Percentiles rank a stretch among this genome's conserved stretches.
phyloP scores from a whole-genome alignment of 1,284 basidiomycete genomes.

The Marasmius tenuissimus region DNA sequence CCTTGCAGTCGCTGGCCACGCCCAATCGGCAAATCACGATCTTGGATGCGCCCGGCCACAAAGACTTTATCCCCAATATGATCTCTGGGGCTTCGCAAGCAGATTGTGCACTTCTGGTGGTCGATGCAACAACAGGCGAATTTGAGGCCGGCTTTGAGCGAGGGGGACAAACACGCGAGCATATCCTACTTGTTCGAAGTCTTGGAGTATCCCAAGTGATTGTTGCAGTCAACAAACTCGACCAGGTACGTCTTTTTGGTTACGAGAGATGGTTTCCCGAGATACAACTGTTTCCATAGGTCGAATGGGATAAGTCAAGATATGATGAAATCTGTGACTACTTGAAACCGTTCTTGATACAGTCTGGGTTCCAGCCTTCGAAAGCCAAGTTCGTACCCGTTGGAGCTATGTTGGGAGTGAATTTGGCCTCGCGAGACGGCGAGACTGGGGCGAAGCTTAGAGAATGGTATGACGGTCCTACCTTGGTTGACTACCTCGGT shows the following conservation, averaged over 20 bases:
- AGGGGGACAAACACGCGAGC: slow-evolving; percentile 96
- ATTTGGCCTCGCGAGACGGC: slow-evolving; percentile 62
- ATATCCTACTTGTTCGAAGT: slow-evolving; percentile 89
- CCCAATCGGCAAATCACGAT: slow-evolving; percentile 83
- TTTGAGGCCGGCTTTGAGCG: slow-evolving; percentile 96
- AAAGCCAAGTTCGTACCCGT: slow-evolving; percentile 89
- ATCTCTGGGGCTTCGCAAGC: slow-evolving; percentile 98
- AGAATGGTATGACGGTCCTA: slow-evolving; percentile 86
- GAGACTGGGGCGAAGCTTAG: slow-evolving; percentile 49
- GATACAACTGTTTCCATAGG: slow-evolving; percentile 44
- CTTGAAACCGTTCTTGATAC: slow-evolving; percentile 80
- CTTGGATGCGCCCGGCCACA: slow-evolving; percentile 95
- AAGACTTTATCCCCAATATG: slow-evolving; percentile 99
- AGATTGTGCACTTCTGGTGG: slow-evolving; percentile 93
- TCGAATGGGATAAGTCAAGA: slow-evolving; percentile 79
- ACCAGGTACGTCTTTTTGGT: slow-evolving; percentile 54
- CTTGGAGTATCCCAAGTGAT: slow-evolving; percentile 94
- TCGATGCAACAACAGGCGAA: slow-evolving; percentile 88
- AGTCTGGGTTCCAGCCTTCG: slow-evolving; percentile 81
- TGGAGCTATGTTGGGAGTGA: slow-evolving; percentile 88
- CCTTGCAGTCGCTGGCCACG: slow-evolving; percentile 81
- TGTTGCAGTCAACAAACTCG: slow-evolving; percentile 94
- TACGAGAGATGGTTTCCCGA: neutral
- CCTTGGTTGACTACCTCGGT: slow-evolving; percentile 86
- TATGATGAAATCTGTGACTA: slow-evolving; percentile 83